These are phyloP conservation scores for Sarocladium kiliense DNA, from an alignment of 2,329 filamentous ascomycete species.

Conservation along the genomic window DNA sequence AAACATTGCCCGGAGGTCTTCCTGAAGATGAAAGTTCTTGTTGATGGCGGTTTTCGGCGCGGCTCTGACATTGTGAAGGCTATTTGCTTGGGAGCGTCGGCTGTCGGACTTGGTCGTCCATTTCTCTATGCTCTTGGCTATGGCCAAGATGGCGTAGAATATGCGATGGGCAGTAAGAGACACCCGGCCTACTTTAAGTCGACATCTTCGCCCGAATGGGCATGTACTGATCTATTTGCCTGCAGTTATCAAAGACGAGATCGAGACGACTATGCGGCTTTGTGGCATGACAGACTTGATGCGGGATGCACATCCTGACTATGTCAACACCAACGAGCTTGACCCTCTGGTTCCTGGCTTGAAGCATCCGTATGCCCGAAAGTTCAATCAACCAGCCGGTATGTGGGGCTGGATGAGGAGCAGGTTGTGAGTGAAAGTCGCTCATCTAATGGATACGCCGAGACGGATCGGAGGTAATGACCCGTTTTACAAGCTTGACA, in stretches of 20 bases:
- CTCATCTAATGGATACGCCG: background rate
- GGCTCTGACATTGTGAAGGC: conserved; percentile 39
- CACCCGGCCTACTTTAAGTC: background rate
- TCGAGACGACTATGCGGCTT: conserved; percentile 31
- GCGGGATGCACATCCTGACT: conserved; percentile 3
- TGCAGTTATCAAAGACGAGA: conserved; percentile 31
- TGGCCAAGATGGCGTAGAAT: conserved; percentile 41
- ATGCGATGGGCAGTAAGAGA: conserved; percentile 30
- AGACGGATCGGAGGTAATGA: too few species aligned
- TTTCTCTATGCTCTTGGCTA: conserved; percentile 35
- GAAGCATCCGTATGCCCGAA: background rate
- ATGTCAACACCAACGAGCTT: conserved; percentile 18
- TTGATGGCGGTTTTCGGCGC: conserved; percentile 37
- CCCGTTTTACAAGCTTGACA: too few species aligned
- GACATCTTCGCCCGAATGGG: background rate
- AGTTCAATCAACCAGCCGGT: too few species aligned
- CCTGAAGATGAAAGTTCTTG: conserved; percentile 29
- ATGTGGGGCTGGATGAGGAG: too few species aligned
- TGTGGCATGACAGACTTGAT: conserved; percentile 18
- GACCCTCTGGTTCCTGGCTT: conserved; percentile 14
- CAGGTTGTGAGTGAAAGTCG: background rate
- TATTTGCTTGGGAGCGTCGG: conserved; percentile 34
- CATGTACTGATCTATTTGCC: conserved; percentile 7
- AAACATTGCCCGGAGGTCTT: conserved; percentile 34
- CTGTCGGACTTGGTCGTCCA: conserved; percentile 40